Conservation (phyloP, 2,329 filamentous ascomycete species). For the Colletotrichum trifolii region DNA sequence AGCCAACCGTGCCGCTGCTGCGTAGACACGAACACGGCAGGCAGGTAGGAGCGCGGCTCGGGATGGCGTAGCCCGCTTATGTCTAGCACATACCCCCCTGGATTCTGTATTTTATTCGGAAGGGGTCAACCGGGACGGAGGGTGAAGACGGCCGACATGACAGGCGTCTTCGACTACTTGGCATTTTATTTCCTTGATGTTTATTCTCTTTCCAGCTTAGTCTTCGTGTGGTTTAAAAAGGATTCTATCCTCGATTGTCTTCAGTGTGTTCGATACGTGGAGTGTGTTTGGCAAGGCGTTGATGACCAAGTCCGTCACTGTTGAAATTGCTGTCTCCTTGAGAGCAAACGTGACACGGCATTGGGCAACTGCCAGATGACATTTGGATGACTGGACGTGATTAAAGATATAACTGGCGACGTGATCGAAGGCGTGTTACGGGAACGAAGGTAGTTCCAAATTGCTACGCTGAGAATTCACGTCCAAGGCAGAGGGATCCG, state of each 20-base stretch:
- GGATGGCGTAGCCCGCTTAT: conserved; percentile 12
- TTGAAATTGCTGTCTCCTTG: not conserved
- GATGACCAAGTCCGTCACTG: no score
- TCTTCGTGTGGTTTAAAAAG: conserved; percentile 30
- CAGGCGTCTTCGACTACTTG: conserved; percentile 49
- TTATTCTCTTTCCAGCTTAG: conserved; percentile 37
- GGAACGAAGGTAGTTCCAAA: no score
- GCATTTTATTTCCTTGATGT: conserved; percentile 51
- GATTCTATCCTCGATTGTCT: conserved; percentile 23
- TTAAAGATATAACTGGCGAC: no score
- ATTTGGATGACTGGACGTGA: no score
- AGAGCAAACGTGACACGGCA: not conserved
- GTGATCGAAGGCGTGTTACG: no score
- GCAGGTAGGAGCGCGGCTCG: conserved; percentile 1
- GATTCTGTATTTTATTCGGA: conserved; percentile 53
- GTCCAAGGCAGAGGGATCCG: not conserved
- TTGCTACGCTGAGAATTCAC: no score
- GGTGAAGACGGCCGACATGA: conserved; percentile 43
- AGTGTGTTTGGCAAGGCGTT: not conserved
- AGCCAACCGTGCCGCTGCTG: not conserved
- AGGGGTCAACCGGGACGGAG: conserved; percentile 33
- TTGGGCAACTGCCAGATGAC: not conserved
- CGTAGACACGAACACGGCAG: conserved; percentile 6
- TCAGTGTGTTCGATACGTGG: not conserved
- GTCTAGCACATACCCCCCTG: conserved; percentile 11